Base-by-base conservation (phyloP, 2,329 filamentous ascomycete genomes). In the Calonectria hongkongensis region DNA sequence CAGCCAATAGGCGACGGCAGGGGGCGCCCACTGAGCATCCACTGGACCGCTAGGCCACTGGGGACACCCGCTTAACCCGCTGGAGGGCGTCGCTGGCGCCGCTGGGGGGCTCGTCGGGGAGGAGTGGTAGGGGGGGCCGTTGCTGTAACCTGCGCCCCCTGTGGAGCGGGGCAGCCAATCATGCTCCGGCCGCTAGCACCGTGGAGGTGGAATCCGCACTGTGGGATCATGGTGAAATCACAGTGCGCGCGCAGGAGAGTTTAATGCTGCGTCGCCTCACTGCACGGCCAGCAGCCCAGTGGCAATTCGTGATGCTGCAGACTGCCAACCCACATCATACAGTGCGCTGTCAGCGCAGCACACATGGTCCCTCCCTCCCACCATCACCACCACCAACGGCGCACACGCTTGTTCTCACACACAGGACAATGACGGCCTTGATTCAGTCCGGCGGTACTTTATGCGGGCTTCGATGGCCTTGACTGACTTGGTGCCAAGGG, bases 1-100 rank as follows among this genome's bases (percentile, higher is more conserved):
- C 79, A 81, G 81, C 83, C 83, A 84, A 84, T 84, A 72, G 78
- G 75, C 73, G 75, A 50, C 56, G 79, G 75, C 80, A 81, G 75
- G 71, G 65, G 71, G 76, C 72, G 65, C 76, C 76, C 78, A 73
- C 75, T 73, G 70, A 74, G 68, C 69, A 76, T 71, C 78, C 77
- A 75, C 78, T 79, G 78, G 66, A 66, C 67, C 67, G 43, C 68
- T 63, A 58, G 66, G 48, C 70, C 70, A 58, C 69, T 68, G 64
- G 70, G 65, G 56, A 66, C 72, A 71, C 64, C 71, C 71, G 71
- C 64, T 71, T 68, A 75, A 69, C 79, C 77, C 77, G 76, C 76
- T 79, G 77, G 71, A 76, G 76, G 70, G 74, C 71, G 66, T 71
- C 71, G 71, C 54, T 71, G 68, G 68, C 65, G 54, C 60, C 45